phyloP scores from a whole-genome alignment of 768 basidiomycete genomes.

The Boletus speciosus region DNA sequence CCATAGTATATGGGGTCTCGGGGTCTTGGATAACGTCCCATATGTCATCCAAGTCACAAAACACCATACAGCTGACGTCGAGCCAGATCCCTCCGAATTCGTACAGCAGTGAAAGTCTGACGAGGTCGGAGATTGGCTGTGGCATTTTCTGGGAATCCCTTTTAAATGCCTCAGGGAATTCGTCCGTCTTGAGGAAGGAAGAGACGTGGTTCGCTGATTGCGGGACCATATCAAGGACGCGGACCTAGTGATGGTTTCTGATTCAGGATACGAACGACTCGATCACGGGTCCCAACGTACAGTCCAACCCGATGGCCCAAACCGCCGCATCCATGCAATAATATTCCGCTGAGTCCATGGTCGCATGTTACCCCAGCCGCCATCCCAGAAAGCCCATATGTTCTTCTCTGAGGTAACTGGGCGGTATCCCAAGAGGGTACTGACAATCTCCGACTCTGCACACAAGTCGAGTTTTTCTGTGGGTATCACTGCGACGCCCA shows the following conservation, averaged over 20 bases:
- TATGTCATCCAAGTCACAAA: neutral
- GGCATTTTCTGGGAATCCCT: neutral
- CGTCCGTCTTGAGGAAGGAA: neutral
- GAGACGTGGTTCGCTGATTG: neutral
- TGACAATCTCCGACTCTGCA: neutral
- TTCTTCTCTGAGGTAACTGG: too few relatives aligned
- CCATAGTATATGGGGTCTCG: neutral
- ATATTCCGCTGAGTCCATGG: too few relatives aligned
- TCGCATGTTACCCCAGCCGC: too few relatives aligned
- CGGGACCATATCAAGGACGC: neutral
- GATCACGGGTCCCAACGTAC: neutral
- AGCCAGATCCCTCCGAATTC: slow-evolving; percentile 5
- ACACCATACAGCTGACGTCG: slow-evolving; percentile 4
- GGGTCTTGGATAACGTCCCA: slow-evolving; percentile 1
- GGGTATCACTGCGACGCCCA: neutral
- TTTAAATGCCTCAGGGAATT: neutral
- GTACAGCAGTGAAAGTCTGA: slow-evolving; percentile 1
- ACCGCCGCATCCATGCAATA: too few relatives aligned
- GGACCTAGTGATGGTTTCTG: neutral
- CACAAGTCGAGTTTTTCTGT: neutral
- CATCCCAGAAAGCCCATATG: too few relatives aligned
- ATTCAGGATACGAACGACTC: neutral
- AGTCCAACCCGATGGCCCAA: neutral
- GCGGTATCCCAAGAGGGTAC: neutral
- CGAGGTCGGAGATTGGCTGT: neutral